These are phyloP conservation scores for Linum tenue DNA, from an alignment of 345 rosid genomes.

Conservation along the genomic window DNA sequence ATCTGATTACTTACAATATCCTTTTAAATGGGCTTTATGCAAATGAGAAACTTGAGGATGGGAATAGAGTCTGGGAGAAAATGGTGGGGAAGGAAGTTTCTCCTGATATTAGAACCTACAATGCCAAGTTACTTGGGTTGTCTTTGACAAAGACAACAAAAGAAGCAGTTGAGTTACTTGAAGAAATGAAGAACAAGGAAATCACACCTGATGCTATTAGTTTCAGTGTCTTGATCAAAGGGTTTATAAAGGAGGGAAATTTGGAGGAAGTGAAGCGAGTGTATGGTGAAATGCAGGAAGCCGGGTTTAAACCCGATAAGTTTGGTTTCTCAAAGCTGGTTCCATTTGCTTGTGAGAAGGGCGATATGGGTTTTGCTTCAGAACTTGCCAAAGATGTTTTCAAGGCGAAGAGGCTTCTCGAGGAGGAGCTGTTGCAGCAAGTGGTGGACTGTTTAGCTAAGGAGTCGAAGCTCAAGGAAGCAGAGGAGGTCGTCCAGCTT, in stretches of 20 bases:
- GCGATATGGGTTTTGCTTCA: conserved; percentile 42
- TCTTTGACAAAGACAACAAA: conserved; percentile 25
- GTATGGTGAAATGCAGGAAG: conserved; percentile 36
- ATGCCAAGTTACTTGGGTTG: conserved; percentile 47
- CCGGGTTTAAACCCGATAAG: conserved; percentile 24
- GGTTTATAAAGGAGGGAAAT: conserved; percentile 32
- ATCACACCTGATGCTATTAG: conserved; percentile 39
- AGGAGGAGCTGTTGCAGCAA: conserved; percentile 31
- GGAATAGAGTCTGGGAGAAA: conserved; percentile 47
- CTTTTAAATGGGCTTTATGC: conserved; percentile 36
- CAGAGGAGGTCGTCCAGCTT: conserved; percentile 44
- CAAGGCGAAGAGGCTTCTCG: conserved; percentile 18
- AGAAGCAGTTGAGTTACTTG: conserved; percentile 37
- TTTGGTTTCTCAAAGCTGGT: conserved; percentile 35
- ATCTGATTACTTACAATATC: conserved; percentile 46
- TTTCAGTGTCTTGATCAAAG: conserved; percentile 48
- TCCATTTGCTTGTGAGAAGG: conserved; percentile 40
- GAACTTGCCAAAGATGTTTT: conserved; percentile 39
- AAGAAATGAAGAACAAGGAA: conserved; percentile 39
- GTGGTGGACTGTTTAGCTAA: conserved; percentile 44
- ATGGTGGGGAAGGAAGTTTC: conserved; percentile 38
- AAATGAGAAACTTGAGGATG: conserved; percentile 37
- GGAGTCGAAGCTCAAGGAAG: conserved; percentile 43
- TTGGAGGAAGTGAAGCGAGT: conserved; percentile 43
- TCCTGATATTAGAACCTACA: conserved; percentile 48